Evolutionary conservation across 2,329 filamentous ascomycete species (phyloP).

Genomic region (Orbilia quercus): DNA sequence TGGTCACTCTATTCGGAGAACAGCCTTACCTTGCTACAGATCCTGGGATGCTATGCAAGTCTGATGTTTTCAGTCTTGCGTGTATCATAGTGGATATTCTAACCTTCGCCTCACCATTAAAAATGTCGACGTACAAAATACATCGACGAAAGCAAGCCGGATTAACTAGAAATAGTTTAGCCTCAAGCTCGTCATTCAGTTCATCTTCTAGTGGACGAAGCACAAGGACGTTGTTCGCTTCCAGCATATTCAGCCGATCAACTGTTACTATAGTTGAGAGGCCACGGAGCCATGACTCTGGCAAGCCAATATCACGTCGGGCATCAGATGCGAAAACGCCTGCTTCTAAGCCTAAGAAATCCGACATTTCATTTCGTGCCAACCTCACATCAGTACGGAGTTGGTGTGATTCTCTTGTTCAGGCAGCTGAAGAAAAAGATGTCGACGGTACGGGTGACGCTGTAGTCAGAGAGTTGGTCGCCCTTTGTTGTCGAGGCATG

Average conservation of each 20-base stretch:
- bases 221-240: conserved; percentile 24
- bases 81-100: conserved; percentile 80
- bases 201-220: conserved; percentile 44
- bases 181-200: conserved; percentile 45
- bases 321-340: conserved; percentile 25
- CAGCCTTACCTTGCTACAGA: conserved; percentile 39
- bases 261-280: conserved; percentile 30
- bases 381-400: conserved; percentile 34
- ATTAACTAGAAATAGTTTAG: conserved; percentile 24
- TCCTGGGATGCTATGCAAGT: conserved; percentile 60
- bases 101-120: conserved; percentile 75
- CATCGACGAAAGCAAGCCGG: conserved; percentile 30
- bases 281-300: conserved; percentile 22
- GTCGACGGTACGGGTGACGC: conserved; percentile 44
- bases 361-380: conserved; percentile 45
- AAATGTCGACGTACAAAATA: conserved; percentile 64
- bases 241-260: conserved; percentile 29
- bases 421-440: conserved; percentile 53
- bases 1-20: conserved; percentile 32
- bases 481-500: conserved; percentile 52
- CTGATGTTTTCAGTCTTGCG: conserved; percentile 78
- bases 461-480: conserved; percentile 42
- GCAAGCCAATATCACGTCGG: conserved; percentile 22
- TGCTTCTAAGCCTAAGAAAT: conserved; percentile 23
- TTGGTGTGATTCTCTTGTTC: conserved; percentile 50